Percentiles rank a stretch among this genome's conserved stretches.
Evolutionary conservation across 192 early-diverging fungal species (phyloP).

Genomic region (Mycoemilia scoparia): DNA sequence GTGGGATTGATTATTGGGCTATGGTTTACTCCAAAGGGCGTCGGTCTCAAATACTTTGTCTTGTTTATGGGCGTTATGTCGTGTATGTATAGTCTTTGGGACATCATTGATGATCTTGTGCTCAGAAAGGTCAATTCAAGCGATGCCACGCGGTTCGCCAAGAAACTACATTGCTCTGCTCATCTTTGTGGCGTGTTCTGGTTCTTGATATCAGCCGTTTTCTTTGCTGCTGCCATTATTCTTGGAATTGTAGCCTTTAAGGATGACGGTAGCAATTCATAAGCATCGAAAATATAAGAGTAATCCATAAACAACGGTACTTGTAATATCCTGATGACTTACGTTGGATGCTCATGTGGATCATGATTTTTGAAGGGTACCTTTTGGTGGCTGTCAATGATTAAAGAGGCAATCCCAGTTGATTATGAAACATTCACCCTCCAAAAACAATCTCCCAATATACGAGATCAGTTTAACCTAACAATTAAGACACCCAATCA

Average conservation of each 20-base stretch:
- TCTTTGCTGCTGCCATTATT: conserved; percentile 60
- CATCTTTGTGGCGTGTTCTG: conserved; percentile 82
- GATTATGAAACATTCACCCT: too few relatives aligned
- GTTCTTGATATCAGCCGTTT: conserved; percentile 70
- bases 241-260: conserved; percentile 72
- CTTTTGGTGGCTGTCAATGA: too few relatives aligned
- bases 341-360: too few relatives aligned
- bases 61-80: conserved; percentile 92
- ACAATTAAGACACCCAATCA: too few relatives aligned
- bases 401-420: too few relatives aligned
- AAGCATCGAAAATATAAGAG: background rate
- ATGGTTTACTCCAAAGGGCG: conserved; percentile 63
- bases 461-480: too few relatives aligned
- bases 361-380: too few relatives aligned
- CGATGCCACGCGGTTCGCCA: conserved; percentile 78
- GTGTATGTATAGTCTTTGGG: conserved; percentile 81
- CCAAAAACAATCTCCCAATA: too few relatives aligned
- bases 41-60: conserved; percentile 74
- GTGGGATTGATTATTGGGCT: conserved; percentile 61
- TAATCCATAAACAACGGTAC: background rate
- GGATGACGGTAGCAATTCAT: conserved; percentile 4
- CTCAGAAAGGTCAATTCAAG: conserved; percentile 82
- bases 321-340: too few relatives aligned
- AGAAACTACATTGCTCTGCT: conserved; percentile 53
- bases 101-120: conserved; percentile 88